These are phyloP conservation scores for Sugiyamaella americana DNA, from an alignment of 805 yeast genomes.

Conservation along the genomic window DNA sequence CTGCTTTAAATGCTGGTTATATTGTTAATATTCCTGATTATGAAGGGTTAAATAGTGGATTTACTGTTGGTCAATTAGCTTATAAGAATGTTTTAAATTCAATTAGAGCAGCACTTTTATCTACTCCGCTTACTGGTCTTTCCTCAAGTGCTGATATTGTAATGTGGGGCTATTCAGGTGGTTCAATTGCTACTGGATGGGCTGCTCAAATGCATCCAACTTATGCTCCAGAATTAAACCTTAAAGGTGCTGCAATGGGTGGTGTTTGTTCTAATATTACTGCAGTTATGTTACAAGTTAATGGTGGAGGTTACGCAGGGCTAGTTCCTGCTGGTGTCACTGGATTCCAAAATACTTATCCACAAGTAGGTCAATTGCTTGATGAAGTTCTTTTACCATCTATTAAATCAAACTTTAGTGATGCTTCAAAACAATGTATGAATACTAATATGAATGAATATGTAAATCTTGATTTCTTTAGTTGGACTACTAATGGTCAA, in stretches of 20 bases:
- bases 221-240: slow-evolving; percentile 25
- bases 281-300: slow-evolving; percentile 16
- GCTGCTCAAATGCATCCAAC: slow-evolving; percentile 25
- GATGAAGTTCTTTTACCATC: slow-evolving; percentile 7
- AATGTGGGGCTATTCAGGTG: slow-evolving; percentile 74
- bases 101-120: slow-evolving; percentile 21
- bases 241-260: slow-evolving; percentile 27
- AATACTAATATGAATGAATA: slow-evolving; percentile 12
- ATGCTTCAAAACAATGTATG: slow-evolving; percentile 12
- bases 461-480: slow-evolving; percentile 17
- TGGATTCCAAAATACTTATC: slow-evolving; percentile 21
- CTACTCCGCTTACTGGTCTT: slow-evolving; percentile 32
- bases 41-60: slow-evolving; percentile 28
- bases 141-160: slow-evolving; percentile 44
- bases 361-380: slow-evolving; percentile 13
- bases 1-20: slow-evolving; percentile 19
- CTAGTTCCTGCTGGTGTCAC: slow-evolving; percentile 21
- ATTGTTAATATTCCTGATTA: slow-evolving; percentile 24
- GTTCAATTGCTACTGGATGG: slow-evolving; percentile 66
- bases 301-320: slow-evolving; percentile 20
- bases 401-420: neutral
- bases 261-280: slow-evolving; percentile 24
- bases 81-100: slow-evolving; percentile 26
- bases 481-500: slow-evolving; percentile 19
- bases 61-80: slow-evolving; percentile 23